Conservation (phyloP, 768 basidiomycete genomes). For the Phallus indusiatus region DNA sequence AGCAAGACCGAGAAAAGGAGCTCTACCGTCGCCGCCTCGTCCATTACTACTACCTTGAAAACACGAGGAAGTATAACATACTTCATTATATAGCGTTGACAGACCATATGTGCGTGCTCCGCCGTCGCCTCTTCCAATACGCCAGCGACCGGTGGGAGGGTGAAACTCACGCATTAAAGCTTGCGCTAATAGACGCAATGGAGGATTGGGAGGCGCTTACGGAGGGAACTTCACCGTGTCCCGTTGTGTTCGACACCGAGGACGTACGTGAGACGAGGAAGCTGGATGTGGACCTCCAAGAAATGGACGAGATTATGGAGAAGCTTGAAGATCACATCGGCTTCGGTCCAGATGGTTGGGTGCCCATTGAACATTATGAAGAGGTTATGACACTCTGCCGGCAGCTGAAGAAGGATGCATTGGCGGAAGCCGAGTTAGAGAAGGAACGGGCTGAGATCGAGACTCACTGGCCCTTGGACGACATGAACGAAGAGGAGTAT, state of each 20-base stretch:
- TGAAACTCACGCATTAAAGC: constrained; percentile 38
- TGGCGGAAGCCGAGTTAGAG: constrained; percentile 22
- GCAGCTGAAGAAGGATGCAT: constrained; percentile 26
- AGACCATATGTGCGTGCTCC: constrained; percentile 28
- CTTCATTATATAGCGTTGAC: constrained; percentile 31
- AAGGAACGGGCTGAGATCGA: constrained; percentile 29
- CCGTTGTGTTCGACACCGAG: constrained; percentile 35
- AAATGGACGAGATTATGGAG: constrained; percentile 25
- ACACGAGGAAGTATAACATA: constrained; percentile 36
- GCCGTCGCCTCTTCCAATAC: constrained; percentile 32
- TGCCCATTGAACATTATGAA: constrained; percentile 33
- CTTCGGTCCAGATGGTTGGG: constrained; percentile 33
- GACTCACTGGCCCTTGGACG: constrained; percentile 38
- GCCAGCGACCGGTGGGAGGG: constrained; percentile 42
- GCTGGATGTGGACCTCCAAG: constrained; percentile 24
- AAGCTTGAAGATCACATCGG: constrained; percentile 20
- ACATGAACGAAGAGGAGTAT: constrained; percentile 42
- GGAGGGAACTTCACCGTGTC: constrained; percentile 30
- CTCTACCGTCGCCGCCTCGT: constrained; percentile 38
- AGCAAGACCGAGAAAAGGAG: constrained; percentile 23
- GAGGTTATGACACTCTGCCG: constrained; percentile 25
- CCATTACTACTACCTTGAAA: constrained; percentile 40
- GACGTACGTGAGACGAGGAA: constrained; percentile 33
- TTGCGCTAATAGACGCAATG: constrained; percentile 34
- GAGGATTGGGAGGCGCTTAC: constrained; percentile 34